Evolutionary conservation across 1,139 yeast genomes (phyloP).

Genomic region (Hemisphaericaspora xylofermentans): DNA sequence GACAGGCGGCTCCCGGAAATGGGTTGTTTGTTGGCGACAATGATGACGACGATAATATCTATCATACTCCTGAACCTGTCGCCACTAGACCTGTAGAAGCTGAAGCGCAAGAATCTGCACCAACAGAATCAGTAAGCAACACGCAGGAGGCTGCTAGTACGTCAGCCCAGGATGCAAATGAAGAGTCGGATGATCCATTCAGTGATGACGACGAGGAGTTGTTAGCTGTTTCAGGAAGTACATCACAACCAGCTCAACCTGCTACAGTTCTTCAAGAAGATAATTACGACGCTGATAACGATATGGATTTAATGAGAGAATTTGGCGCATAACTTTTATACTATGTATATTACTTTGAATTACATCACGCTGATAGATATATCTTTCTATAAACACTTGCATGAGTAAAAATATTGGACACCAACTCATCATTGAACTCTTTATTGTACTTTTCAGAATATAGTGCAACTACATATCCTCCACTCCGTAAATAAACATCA

Average conservation of each 20-base stretch:
- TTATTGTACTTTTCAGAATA: conserved; percentile 35
- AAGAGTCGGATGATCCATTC: conserved; percentile 19
- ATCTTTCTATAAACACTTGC: conserved; percentile 41
- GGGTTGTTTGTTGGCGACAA: conserved; percentile 9
- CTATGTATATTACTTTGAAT: conserved; percentile 1
- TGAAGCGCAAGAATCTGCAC: background rate
- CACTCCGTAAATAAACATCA: conserved; percentile 50
- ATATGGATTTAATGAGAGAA: conserved; percentile 41
- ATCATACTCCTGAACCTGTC: conserved; percentile 11
- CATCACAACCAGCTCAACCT: background rate
- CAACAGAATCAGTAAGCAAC: background rate
- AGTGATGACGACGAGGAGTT: conserved; percentile 21
- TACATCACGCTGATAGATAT: conserved; percentile 25
- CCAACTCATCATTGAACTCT: conserved; percentile 37
- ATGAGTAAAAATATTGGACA: conserved; percentile 47
- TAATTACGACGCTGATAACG: conserved; percentile 28
- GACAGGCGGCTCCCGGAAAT: conserved; percentile 1
- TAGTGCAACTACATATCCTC: conserved; percentile 58
- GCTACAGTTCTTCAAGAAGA: conserved; percentile 15
- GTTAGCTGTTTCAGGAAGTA: conserved; percentile 1
- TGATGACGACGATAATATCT: conserved; percentile 23
- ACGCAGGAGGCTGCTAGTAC: background rate
- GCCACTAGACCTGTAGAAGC: background rate
- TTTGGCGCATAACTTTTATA: conserved; percentile 26
- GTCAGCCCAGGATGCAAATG: conserved; percentile 5